Evolutionary conservation across 2,329 filamentous ascomycete species (phyloP), one percentile per base, ranked within the genome.

Genomic region (Botryosphaeria dothidea): DNA sequence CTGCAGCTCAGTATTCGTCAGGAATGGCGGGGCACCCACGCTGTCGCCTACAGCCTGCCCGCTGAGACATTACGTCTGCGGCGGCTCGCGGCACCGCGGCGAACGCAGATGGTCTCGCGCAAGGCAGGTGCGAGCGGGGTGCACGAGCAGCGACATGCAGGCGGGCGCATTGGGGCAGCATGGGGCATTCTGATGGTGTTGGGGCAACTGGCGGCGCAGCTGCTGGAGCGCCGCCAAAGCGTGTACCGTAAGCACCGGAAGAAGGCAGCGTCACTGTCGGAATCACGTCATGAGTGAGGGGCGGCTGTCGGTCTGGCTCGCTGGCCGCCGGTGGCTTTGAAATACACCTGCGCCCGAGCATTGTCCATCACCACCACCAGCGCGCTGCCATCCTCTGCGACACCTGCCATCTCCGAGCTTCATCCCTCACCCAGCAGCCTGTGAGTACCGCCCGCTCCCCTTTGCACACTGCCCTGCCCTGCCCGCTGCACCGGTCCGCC

Each of bases 201-300:
- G 54, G 54, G 19, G 21, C 54, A 23, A 34, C 25, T 51, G 25
- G 25, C 11, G 11, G 46, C 46, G 25, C 23, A 13, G 46, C 21
- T 15, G 23, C 17, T n/a, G 17, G 48, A 23, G 46, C 19, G 49
- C 43, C n/a, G 21, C 8, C 17, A 17, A 19, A 23, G 25, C 34
- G 49, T 3, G 46, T 25, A 1, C 17, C 31, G 23, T 27, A 13
- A 57, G 54, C 54, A 57, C 54, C 36, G 54, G 54, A 57, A 57
- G 36, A 57, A 19, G 54, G 11, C 52, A 57, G 51, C 51, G 31
- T 25, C n/a, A 31, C 51, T 36, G 31, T 17, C 31, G 52, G 38
- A 34, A 52, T 63, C 46, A 63, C 60, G 60, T 63, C 46, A 63
- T 63, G 51, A 17, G 31, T 27, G 52, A 57, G 52, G 52, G 52